A percentile compares a stretch with the other conserved stretches of the same genome.
Conservation (phyloP, 2,329 filamentous ascomycete species). For the Aspergillus alliaceus region DNA sequence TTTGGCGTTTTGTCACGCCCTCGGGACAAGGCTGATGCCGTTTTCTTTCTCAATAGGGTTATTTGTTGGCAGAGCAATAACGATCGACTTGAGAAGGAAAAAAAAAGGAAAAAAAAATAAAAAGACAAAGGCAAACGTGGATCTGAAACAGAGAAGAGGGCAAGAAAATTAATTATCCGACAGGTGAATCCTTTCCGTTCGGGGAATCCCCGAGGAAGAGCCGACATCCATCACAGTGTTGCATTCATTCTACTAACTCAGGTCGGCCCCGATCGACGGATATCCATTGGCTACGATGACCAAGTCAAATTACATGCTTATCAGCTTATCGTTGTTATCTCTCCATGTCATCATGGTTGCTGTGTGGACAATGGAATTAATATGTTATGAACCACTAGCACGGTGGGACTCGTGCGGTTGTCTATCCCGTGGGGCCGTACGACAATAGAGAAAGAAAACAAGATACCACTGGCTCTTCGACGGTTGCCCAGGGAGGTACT, state of each 20-base stretch:
- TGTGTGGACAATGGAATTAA: slow-evolving; percentile 2
- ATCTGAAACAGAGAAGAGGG: background rate
- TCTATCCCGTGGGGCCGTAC: slow-evolving; percentile 17
- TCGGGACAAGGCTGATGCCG: background rate
- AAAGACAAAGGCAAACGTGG: background rate
- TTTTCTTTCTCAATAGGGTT: background rate
- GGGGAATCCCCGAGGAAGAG: background rate
- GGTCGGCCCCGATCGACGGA: slow-evolving; percentile 4
- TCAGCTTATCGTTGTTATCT: slow-evolving; percentile 28
- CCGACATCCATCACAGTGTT: background rate
- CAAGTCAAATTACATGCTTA: slow-evolving; percentile 30
- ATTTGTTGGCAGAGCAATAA: background rate
- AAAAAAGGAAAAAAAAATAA: background rate
- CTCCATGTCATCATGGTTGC: slow-evolving; percentile 9
- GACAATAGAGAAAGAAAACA: background rate
- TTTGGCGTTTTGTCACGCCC: slow-evolving; percentile 11
- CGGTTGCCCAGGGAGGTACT: background rate
- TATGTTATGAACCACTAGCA: slow-evolving; percentile 15
- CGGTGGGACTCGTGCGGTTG: slow-evolving; percentile 18
- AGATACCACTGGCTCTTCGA: background rate
- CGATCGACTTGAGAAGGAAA: no score
- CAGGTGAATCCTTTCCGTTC: background rate
- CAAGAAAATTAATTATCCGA: background rate
- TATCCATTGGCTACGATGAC: slow-evolving; percentile 22
- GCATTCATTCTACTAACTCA: background rate